phyloP scores from a whole-genome alignment of 495 filamentous ascomycete genomes.

The Endocarpon pusillum region DNA sequence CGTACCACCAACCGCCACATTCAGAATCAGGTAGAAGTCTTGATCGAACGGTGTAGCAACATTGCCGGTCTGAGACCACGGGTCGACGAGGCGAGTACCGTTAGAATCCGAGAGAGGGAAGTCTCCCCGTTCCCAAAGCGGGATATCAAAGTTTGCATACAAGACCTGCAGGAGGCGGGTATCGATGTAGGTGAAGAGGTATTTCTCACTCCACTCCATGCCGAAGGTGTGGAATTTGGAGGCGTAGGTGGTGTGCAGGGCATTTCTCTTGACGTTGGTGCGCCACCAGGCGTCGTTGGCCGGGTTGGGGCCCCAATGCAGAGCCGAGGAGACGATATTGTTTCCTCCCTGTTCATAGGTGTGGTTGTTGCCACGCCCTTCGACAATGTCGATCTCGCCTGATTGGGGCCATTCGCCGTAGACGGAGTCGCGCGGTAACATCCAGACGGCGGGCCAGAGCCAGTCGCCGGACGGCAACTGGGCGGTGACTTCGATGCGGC shows the following conservation, averaged over 20 bases:
- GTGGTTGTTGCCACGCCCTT: slow-evolving; percentile 66
- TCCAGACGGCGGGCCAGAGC: slow-evolving; percentile 85
- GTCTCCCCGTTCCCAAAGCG: slow-evolving; percentile 55
- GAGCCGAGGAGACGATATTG: slow-evolving; percentile 61
- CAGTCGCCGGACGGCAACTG: slow-evolving; percentile 62
- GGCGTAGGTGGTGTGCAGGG: slow-evolving; percentile 49
- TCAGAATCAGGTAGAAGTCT: slow-evolving; percentile 65
- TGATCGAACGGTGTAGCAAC: slow-evolving; percentile 63
- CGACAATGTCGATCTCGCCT: slow-evolving; percentile 75
- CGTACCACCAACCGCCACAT: slow-evolving; percentile 65
- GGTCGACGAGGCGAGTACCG: slow-evolving; percentile 46
- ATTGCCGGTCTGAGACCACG: slow-evolving; percentile 41
- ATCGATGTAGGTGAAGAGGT: slow-evolving; percentile 76
- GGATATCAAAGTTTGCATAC: slow-evolving; percentile 56
- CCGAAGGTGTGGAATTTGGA: slow-evolving; percentile 46
- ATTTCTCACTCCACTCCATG: slow-evolving; percentile 75
- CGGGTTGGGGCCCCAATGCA: slow-evolving; percentile 50
- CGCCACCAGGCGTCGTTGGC: slow-evolving; percentile 31
- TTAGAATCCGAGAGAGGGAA: slow-evolving; percentile 54
- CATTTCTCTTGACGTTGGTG: slow-evolving; percentile 32
- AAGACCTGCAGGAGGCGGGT: slow-evolving; percentile 61
- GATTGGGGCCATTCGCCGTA: slow-evolving; percentile 67
- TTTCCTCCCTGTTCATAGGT: slow-evolving; percentile 59
- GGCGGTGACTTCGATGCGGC: slow-evolving; percentile 63
- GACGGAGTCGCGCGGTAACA: slow-evolving; percentile 56